Base-by-base conservation (phyloP, 352 stramenopile species). In the Phytophthora sansomeana region DNA sequence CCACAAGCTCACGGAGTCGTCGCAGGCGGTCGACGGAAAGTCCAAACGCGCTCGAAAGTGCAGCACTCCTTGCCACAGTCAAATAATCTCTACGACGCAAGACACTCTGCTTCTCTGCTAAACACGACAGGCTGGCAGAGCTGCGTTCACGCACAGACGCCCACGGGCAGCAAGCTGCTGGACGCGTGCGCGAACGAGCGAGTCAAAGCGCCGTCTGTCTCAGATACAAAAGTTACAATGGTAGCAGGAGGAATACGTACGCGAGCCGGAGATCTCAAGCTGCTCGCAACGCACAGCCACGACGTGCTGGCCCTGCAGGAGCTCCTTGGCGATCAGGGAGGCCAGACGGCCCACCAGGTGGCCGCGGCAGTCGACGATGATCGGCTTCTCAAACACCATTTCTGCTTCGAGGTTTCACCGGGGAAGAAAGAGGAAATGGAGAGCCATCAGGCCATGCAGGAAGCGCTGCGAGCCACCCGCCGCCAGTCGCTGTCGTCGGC, bases 251-350 rank as follows among this genome's bases (percentile, higher is more conserved):
- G 8, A 49, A 62, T 69, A 87, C 89, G 73, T 94, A 98, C 90
- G 88, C 70, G 97, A 99, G 74, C 98, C 98, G 70, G 97, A 99
- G 81, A 99, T 97, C 74, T 98, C 91, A 69, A 99, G 95, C 78
- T 99, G 91, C 81, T 99, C 98, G 80, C 94, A 98, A 78, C 98
- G 90, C 51, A 99, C 98, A 74, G 98, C 93, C 29, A 99, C 96
- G 64, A 99, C 91, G 71, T 98, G 97, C 85, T 99, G 97, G 74
- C 98, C 98, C 76, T 96, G 90, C 66, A 99, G 90, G 46, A 99
- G 90, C 85, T 99, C 97, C 97, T 99, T 99, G 61, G 98, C 97
- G 49, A 99, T 96, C 63, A 99, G 87, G 82, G 95, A 99, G 51
- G 96, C 96, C 35, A 99, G 89, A 75, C 98, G 98, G 81, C 98